Percentiles rank a stretch among this genome's conserved stretches.
phyloP scores from a whole-genome alignment of 106 monocot genomes.

The Narthecium ossifragum region DNA sequence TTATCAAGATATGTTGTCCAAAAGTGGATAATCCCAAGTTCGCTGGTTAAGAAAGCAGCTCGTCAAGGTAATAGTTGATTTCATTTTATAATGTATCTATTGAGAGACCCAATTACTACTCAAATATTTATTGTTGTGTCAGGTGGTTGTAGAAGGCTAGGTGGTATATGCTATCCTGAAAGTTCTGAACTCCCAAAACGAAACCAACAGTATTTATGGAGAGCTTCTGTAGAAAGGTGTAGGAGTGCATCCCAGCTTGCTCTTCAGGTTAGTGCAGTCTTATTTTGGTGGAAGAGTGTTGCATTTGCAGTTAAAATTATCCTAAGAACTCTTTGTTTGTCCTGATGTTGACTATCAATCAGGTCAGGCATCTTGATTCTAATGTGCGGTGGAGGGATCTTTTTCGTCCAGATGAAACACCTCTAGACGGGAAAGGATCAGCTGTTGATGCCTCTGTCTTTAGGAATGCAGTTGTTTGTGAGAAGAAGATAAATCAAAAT shows the following conservation, averaged over 20 bases:
- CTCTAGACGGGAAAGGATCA: slow-evolving; percentile 40
- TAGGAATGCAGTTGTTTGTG: slow-evolving; percentile 70
- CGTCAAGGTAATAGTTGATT: slow-evolving; percentile 45
- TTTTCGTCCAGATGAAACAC: slow-evolving; percentile 50
- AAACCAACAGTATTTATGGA: slow-evolving; percentile 67
- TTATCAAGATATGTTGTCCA: slow-evolving; percentile 45
- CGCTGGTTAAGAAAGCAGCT: slow-evolving; percentile 46
- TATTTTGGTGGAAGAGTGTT: neutral
- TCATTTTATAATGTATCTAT: slow-evolving; percentile 7
- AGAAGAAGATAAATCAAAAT: slow-evolving; percentile 39
- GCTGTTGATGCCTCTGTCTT: slow-evolving; percentile 50
- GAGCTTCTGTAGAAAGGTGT: slow-evolving; percentile 64
- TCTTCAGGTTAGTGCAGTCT: slow-evolving; percentile 52
- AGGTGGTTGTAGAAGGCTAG: slow-evolving; percentile 64
- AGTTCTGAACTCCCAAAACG: slow-evolving; percentile 39
- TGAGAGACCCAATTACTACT: neutral
- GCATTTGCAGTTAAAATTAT: slow-evolving; percentile 1
- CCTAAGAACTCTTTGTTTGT: neutral
- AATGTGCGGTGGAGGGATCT: slow-evolving; percentile 84
- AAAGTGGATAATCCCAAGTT: slow-evolving; percentile 33
- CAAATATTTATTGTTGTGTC: slow-evolving; percentile 8
- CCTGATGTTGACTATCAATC: slow-evolving; percentile 2
- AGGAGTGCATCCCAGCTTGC: slow-evolving; percentile 72
- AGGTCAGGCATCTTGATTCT: slow-evolving; percentile 88
- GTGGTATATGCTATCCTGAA: slow-evolving; percentile 50